phyloP scores from a whole-genome alignment of 2,329 filamentous ascomycete genomes.

The Sporothrix humicola region DNA sequence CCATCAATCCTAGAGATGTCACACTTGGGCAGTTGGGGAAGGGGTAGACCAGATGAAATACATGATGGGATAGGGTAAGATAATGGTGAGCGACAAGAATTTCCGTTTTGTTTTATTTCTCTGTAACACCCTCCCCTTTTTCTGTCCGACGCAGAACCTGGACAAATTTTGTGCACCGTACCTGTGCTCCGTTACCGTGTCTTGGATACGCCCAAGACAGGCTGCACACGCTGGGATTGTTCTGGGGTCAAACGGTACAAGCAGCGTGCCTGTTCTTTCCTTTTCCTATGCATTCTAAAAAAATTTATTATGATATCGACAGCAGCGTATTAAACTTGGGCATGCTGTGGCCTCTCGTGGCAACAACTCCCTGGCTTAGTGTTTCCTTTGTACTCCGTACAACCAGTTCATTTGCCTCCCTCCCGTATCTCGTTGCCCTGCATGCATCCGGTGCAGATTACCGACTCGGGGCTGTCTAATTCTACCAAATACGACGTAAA shows the following conservation, averaged over 20 bases:
- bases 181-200: background rate
- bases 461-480: background rate
- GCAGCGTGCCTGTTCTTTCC: slow-evolving; percentile 10
- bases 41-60: background rate
- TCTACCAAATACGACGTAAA: background rate
- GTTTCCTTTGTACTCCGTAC: slow-evolving; percentile 14
- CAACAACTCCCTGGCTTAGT: background rate
- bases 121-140: too few species aligned
- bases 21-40: background rate
- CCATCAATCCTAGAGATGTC: background rate
- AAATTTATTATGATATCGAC: background rate
- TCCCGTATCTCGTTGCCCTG: slow-evolving; percentile 16
- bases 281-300: background rate
- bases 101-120: background rate
- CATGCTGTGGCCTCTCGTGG: background rate
- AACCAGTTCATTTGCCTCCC: slow-evolving; percentile 3
- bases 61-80: background rate
- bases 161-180: background rate
- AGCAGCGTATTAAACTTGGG: background rate
- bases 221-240: background rate
- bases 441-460: slow-evolving; percentile 24
- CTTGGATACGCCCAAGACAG: background rate
- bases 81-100: background rate
- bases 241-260: background rate
- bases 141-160: background rate